Evolutionary conservation across 1,284 basidiomycete genomes (phyloP), one percentile per base, ranked within the genome.

Genomic region (Trichosporon sp.): DNA sequence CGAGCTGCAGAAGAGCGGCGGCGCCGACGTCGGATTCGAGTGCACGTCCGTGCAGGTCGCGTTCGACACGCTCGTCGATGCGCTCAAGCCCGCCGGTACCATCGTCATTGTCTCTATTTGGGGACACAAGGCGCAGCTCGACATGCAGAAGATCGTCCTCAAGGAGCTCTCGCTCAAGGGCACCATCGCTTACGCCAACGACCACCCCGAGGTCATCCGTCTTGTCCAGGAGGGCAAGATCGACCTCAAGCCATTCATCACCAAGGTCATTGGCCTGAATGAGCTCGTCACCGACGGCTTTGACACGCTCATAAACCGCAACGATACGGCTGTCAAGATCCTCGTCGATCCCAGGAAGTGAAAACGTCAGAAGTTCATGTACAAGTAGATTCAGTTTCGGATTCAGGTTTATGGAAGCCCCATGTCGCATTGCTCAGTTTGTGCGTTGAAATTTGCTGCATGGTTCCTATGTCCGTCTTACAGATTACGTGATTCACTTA

Each of bases 321-420:
- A 74, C 66, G 73, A 74, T 63, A 72, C 71, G 37, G 71, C 71
- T 0, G 73, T 74, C 67, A 74, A 74, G 71, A 74, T 74, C n/a
- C 71, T 74, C 31, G 73, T 74, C n/a, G 61, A 74, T 61, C 73
- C 73, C 0, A 54, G 61, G 43, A 46, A 59, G 37, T 64, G 14
- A 67, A 37, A 37, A 26, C 19, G 37, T 54, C 61, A 32, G 61
- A 63, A 61, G 56, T 61, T 26, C 51, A 54, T 54, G 51, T 54
- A 54, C 51, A 26, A 54, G 51, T 54, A 21, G 19, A 3, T 12
- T 40, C 37, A 40, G 43, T 46, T 46, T 46, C 43, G 43, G 43
- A 14, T 46, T 46, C 7, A 4, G 43, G 43, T 43, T 11, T 46
- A 46, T 46, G 43, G 4, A 46, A 10, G 38, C 2, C 26, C 11